Conservation (phyloP, 441 rosid species). For the Cnidoscolus chayamansa region DNA sequence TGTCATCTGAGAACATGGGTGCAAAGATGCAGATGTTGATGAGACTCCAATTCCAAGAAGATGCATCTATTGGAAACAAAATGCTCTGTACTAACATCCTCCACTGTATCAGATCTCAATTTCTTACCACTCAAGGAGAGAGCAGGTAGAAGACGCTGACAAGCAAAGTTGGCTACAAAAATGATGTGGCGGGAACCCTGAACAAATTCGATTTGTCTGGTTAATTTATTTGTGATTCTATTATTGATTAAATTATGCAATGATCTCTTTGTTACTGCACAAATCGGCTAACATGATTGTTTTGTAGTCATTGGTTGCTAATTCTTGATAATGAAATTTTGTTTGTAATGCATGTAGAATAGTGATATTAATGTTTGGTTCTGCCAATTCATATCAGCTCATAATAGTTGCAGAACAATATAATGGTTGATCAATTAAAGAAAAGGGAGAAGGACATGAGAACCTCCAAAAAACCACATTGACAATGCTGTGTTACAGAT, state of each 20-base stretch:
- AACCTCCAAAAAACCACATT: no score
- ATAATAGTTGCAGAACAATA: no score
- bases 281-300: slow-evolving; percentile 33
- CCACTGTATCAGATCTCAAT: slow-evolving; percentile 19
- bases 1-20: slow-evolving; percentile 23
- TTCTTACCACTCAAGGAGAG: neutral
- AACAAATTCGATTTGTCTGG: slow-evolving; percentile 22
- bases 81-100: slow-evolving; percentile 20
- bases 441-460: no score
- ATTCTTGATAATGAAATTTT: slow-evolving; percentile 38
- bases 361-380: neutral
- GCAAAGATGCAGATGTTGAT: slow-evolving; percentile 19
- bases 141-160: neutral
- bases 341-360: neutral
- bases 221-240: slow-evolving; percentile 25
- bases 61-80: slow-evolving; percentile 13
- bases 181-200: slow-evolving; percentile 7
- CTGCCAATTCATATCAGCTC: neutral
- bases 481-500: no score
- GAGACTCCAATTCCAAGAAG: slow-evolving; percentile 10
- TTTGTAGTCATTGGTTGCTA: slow-evolving; percentile 31
- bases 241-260: slow-evolving; percentile 27
- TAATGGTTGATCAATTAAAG: neutral
- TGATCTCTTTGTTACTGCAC: slow-evolving; percentile 15
- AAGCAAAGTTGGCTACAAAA: slow-evolving; percentile 11